A percentile compares a stretch with the other conserved stretches of the same genome.
These are phyloP conservation scores for Parietichytrium sp. DNA, from an alignment of 108 stramenopile species.

Conservation along the genomic window DNA sequence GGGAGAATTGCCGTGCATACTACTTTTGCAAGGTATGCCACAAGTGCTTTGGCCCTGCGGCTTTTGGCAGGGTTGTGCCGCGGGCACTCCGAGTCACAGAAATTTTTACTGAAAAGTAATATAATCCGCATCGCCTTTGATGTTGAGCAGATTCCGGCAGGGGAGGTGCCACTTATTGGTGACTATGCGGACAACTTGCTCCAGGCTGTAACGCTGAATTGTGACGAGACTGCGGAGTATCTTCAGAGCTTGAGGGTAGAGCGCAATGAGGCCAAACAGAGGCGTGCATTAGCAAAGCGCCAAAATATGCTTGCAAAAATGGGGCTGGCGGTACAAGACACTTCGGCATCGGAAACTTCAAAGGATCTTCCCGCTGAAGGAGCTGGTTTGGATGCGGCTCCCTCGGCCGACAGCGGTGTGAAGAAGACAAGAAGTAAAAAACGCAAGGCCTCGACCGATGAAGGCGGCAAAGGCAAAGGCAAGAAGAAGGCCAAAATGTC, in stretches of 20 bases:
- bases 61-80: neutral
- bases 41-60: neutral
- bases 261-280: neutral
- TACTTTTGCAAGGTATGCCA: neutral
- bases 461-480: no score
- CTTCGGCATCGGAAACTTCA: neutral
- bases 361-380: neutral
- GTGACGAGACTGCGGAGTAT: neutral
- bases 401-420: neutral
- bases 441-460: no score
- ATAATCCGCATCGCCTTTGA: neutral
- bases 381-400: neutral
- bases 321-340: neutral
- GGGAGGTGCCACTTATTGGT: constrained; percentile 14
- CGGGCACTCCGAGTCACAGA: neutral
- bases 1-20: no score
- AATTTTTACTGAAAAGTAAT: neutral
- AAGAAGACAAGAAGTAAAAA: neutral
- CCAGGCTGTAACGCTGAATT: neutral
- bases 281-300: neutral
- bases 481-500: neutral
- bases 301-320: neutral
- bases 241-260: neutral
- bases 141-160: constrained; percentile 6
- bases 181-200: constrained; percentile 11